Evolutionary conservation across 23 red algal genomes (phyloP), one percentile per base, ranked within the genome.

Genomic region (Pyropia haitanensis): DNA sequence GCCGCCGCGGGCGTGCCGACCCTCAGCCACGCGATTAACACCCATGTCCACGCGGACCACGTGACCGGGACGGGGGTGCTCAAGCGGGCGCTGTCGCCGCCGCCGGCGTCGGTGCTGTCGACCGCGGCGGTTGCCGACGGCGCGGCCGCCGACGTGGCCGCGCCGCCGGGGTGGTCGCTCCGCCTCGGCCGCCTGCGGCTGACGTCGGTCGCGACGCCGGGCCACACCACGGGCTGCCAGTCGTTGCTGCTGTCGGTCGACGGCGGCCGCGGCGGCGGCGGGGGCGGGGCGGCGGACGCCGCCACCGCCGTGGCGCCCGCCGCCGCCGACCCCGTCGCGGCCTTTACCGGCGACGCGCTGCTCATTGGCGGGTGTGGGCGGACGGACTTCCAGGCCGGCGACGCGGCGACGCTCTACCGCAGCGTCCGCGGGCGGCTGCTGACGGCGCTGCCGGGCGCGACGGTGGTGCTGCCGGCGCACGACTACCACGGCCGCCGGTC

Each of bases 1-100:
- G 61, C 16, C 27, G 64, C 70, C 46, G 59, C 48, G 28, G 64
- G 62, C 18, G 53, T 91, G 28, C 32, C 12, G 3, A 19, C 22
- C 33, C 30, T 91, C 52, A 67, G 62, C 19, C 76, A 77, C 51
- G 77, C 65, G 14, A 33, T 91, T 26, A 91, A 91, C 67, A 91
- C 88, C 7, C 88, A 91, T 46, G 88, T 81, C 12, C 88, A 91
- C 34, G 88, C 88, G 2, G 88, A 91, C 68, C 88, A 91, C 49
- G 76, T 91, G 18, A 83, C 88, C 14, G 88, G 69, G 14, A 84
- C 88, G 44, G 78, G 79, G 19, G 16, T 85, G 24, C 30, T 91
- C 18, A 83, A 79, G 68, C 61, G 54, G 61, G 27, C 33, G 27
- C 27, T 73, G 24, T 67, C 29, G 0, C 17, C 18, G 19, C 18